Evolutionary conservation across 176 grass and related monocot species (phyloP).

Genomic region (Phyllostachys edulis): DNA sequence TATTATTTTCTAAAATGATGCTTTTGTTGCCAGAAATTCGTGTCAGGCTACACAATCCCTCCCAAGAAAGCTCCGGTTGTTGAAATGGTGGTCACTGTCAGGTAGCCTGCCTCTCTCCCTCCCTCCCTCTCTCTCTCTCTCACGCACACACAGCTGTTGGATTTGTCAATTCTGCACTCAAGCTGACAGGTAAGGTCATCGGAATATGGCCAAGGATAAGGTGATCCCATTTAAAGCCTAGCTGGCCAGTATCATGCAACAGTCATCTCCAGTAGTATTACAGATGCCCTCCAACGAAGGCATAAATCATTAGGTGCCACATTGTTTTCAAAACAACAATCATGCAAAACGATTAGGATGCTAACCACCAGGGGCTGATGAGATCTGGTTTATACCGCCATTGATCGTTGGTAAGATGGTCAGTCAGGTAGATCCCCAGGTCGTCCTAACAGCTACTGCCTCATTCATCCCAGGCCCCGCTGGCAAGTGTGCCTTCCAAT

Average conservation of each 20-base stretch:
- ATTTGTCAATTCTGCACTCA: conserved; percentile 14
- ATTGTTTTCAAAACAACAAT: conserved; percentile 38
- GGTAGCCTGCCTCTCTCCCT: conserved; percentile 31
- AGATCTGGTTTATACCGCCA: conserved; percentile 13
- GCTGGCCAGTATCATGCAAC: conserved; percentile 27
- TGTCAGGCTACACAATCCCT: conserved; percentile 66
- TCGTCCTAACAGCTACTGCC: not conserved
- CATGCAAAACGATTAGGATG: conserved; percentile 25
- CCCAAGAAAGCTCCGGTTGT: conserved; percentile 62
- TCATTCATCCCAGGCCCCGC: conserved; percentile 2
- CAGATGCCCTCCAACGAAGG: conserved; percentile 21
- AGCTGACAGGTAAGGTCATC: not conserved
- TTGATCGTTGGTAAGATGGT: conserved; percentile 27
- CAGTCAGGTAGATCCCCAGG: conserved; percentile 22
- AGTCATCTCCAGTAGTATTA: conserved; percentile 21
- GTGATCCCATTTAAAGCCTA: conserved; percentile 7
- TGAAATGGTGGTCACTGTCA: conserved; percentile 57
- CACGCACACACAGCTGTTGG: not conserved
- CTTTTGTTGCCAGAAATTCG: conserved; percentile 59
- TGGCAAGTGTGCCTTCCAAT: conserved; percentile 27
- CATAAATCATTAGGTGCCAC: conserved; percentile 44
- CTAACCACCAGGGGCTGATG: conserved; percentile 37
- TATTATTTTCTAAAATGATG: not conserved
- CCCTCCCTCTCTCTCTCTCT: not conserved
- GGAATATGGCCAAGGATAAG: conserved; percentile 1